A percentile compares a stretch with the other conserved stretches of the same genome.
Evolutionary conservation across 345 rosid genomes (phyloP).

Genomic region (Rhizophora mangle): DNA sequence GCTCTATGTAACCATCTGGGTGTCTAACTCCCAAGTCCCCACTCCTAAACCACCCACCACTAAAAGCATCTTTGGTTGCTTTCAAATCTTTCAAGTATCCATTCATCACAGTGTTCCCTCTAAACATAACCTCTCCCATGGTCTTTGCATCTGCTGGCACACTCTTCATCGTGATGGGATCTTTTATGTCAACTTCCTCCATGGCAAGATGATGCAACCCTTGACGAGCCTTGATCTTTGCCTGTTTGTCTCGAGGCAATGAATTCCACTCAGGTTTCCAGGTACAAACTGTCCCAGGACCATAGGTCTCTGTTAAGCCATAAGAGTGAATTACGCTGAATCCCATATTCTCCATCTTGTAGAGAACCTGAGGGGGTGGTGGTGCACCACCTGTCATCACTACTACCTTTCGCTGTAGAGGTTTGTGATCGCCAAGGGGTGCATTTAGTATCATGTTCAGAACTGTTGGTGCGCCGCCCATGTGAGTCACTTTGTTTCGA

Average conservation of each 20-base stretch:
- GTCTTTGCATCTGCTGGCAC: slow-evolving; percentile 37
- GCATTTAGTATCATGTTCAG: slow-evolving; percentile 27
- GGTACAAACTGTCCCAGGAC: slow-evolving; percentile 26
- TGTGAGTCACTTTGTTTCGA: slow-evolving; percentile 27
- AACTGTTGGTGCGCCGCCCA: slow-evolving; percentile 34
- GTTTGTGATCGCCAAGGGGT: slow-evolving; percentile 3
- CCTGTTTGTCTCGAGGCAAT: slow-evolving; percentile 27
- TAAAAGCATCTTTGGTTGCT: slow-evolving; percentile 38
- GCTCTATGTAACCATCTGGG: slow-evolving; percentile 40
- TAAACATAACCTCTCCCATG: slow-evolving; percentile 43
- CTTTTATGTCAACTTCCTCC: slow-evolving; percentile 34
- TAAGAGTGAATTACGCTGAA: slow-evolving; percentile 25
- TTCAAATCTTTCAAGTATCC: slow-evolving; percentile 36
- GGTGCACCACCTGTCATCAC: slow-evolving; percentile 36
- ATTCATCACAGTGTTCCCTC: slow-evolving; percentile 46
- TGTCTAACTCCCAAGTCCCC: slow-evolving; percentile 44
- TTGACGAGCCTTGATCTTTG: slow-evolving; percentile 38
- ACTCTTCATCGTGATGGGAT: slow-evolving; percentile 39
- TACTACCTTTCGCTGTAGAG: slow-evolving; percentile 19
- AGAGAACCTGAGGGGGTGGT: slow-evolving; percentile 25
- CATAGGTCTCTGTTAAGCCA: slow-evolving; percentile 35
- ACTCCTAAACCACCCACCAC: slow-evolving; percentile 40
- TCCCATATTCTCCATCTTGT: slow-evolving; percentile 28
- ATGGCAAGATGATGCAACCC: slow-evolving; percentile 38
- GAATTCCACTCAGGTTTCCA: slow-evolving; percentile 36